Evolutionary conservation across 805 yeast species (phyloP).

Genomic region (Hanseniaspora vineae): DNA sequence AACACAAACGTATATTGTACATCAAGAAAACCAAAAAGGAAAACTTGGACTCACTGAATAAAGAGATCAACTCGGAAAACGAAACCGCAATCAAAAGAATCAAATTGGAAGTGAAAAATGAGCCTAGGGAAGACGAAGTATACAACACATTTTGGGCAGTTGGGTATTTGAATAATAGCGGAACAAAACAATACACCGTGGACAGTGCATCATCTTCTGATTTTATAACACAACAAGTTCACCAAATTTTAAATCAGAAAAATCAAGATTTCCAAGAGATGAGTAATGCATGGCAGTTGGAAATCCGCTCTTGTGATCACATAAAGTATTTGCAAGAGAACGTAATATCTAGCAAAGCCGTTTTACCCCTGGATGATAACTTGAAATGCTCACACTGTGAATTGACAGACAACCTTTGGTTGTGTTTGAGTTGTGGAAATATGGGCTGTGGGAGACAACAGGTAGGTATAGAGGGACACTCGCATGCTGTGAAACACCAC

Average conservation of each 20-base stretch:
- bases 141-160: conserved; percentile 20
- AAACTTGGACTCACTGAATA: conserved; percentile 10
- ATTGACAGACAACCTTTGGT: conserved; percentile 72
- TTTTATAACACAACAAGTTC: conserved; percentile 7
- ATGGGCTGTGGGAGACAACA: conserved; percentile 92
- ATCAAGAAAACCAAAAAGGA: conserved; percentile 41
- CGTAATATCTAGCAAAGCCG: not conserved
- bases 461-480: conserved; percentile 87
- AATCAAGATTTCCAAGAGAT: conserved; percentile 33
- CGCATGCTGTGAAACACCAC: conserved; percentile 75
- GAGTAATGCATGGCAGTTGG: conserved; percentile 85
- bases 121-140: conserved; percentile 17
- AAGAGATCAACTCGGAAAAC: conserved; percentile 15
- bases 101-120: conserved; percentile 20
- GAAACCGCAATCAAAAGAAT: conserved; percentile 14
- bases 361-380: conserved; percentile 19
- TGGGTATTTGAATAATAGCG: conserved; percentile 1
- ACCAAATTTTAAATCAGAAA: conserved; percentile 16
- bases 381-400: conserved; percentile 46
- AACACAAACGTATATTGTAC: conserved; percentile 47
- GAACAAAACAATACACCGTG: conserved; percentile 1
- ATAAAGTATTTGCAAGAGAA: conserved; percentile 39
- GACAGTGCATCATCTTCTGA: conserved; percentile 5
- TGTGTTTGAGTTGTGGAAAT: conserved; percentile 83
- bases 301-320: conserved; percentile 70